These are phyloP conservation scores for Fusarium sp. DNA, from an alignment of 2,329 filamentous ascomycete species.

Conservation along the genomic window DNA sequence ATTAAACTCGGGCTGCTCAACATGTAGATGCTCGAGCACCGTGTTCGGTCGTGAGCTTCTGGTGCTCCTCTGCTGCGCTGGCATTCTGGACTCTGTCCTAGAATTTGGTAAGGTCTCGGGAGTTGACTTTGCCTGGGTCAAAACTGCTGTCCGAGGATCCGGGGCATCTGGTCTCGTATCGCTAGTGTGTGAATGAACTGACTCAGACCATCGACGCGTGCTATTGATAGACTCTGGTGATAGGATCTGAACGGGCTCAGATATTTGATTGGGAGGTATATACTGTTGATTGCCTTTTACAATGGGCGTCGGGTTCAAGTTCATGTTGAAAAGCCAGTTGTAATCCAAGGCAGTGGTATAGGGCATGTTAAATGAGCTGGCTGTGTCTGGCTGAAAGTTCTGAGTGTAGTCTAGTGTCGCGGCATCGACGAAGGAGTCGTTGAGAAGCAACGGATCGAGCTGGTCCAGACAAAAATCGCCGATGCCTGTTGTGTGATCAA, in stretches of 20 bases:
- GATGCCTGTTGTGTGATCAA: not conserved
- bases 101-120: not conserved
- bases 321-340: slow-evolving; percentile 69
- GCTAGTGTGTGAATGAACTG: not conserved
- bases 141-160: not conserved
- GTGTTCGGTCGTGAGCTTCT: not conserved
- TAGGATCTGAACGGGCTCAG: slow-evolving; percentile 2
- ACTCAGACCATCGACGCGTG: slow-evolving; percentile 29
- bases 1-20: slow-evolving; percentile 1
- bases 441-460: not conserved
- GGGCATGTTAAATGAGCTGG: slow-evolving; percentile 73
- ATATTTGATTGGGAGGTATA: not conserved
- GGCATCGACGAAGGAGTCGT: not conserved
- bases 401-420: slow-evolving; percentile 56
- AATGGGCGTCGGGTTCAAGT: not conserved
- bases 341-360: slow-evolving; percentile 72
- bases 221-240: slow-evolving; percentile 37
- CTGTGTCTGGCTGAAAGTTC: slow-evolving; percentile 69
- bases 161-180: not conserved
- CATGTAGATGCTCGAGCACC: not conserved
- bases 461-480: not conserved
- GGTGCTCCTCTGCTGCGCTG: not conserved
- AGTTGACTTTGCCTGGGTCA: not conserved
- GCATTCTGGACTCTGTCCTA: not conserved
- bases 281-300: not conserved